Base-by-base conservation (phyloP, 768 basidiomycete species). In the Erythrobasidium yunnanense region DNA sequence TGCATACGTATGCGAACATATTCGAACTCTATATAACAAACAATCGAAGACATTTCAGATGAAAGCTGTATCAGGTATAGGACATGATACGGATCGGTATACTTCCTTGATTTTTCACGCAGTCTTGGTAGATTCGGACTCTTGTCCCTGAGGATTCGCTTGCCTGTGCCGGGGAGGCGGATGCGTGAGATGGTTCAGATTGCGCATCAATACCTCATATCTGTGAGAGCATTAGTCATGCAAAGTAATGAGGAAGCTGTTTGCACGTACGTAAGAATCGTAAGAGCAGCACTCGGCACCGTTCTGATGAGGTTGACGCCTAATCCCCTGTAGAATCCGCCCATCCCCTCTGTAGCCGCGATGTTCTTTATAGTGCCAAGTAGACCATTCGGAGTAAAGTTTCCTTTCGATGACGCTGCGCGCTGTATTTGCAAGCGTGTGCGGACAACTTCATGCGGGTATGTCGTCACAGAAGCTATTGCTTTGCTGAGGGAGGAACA, bases 401-500 rank as follows among this genome's bases (percentile, higher is more conserved):
- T 30, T 22, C 54, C 62, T 65, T 32, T 38, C 29, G 13, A 18
- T 2, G 45, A 25, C 42, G 18, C 63, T 62, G 52, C n/a, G 60
- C 60, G 30, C 45, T 75, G 75, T 22, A 93, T 92, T 77, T 99
- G 95, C 52, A 97, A 78, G 4, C 93, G 84, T n/a, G 95, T 97
- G n/a, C 95, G 87, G 34, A 99, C 81, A 47, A 99, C 95, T 77
- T 99, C 95, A 77, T 99, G 95, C 0, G 95, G 95, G 75, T 99
- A 99, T 33, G 95, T 97, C 35, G 86, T 87, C 20, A 96, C 78
- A 18, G 90, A 91, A 6, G 95, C 95, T 0, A 88, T 85, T 88
- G 96, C 95, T 76, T 99, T 99, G 22, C 91, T 87, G 27, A 84
- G 78, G n/a, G 88, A 89, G 18, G 90, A 92, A 79, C 91, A 97